Conservation (phyloP, 2,329 filamentous ascomycete genomes). For the Neoscytalidium dimidiatum region DNA sequence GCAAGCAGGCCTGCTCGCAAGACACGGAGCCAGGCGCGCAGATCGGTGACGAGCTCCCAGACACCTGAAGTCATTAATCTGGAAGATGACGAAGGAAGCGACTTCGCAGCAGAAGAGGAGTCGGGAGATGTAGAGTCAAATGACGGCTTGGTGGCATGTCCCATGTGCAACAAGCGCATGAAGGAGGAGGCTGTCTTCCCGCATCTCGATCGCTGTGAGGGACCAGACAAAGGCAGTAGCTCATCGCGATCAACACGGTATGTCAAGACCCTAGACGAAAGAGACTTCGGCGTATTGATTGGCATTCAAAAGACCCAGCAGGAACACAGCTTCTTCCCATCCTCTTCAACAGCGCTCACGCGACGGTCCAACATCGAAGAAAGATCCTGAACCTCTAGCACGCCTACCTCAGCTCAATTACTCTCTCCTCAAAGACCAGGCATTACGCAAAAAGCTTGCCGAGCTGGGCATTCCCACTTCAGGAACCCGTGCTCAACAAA, state of each 20-base stretch:
- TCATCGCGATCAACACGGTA: slow-evolving; percentile 30
- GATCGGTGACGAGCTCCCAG: slow-evolving; percentile 25
- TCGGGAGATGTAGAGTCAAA: slow-evolving; percentile 50
- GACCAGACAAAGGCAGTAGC: slow-evolving; percentile 34
- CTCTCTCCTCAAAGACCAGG: slow-evolving; percentile 76
- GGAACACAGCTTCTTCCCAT: background rate
- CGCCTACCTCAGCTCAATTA: slow-evolving; percentile 78
- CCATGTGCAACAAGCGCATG: slow-evolving; percentile 78
- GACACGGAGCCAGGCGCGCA: slow-evolving; percentile 41
- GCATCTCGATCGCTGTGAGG: slow-evolving; percentile 74
- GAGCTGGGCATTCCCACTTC: slow-evolving; percentile 76
- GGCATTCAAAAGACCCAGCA: background rate
- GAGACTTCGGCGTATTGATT: background rate
- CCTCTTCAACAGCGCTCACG: slow-evolving; percentile 27
- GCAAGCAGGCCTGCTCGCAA: slow-evolving; percentile 54
- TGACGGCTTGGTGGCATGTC: slow-evolving; percentile 80
- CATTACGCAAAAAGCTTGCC: slow-evolving; percentile 75
- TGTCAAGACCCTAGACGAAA: background rate
- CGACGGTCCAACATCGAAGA: slow-evolving; percentile 33
- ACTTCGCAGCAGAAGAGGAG: slow-evolving; percentile 38
- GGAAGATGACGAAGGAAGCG: slow-evolving; percentile 28
- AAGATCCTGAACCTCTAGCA: slow-evolving; percentile 27
- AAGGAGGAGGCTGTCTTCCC: slow-evolving; percentile 74
- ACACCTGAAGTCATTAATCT: slow-evolving; percentile 28
- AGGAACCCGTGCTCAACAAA: slow-evolving; percentile 70